Base-by-base conservation (phyloP, 2,329 filamentous ascomycete species). In the Alternaria panax region DNA sequence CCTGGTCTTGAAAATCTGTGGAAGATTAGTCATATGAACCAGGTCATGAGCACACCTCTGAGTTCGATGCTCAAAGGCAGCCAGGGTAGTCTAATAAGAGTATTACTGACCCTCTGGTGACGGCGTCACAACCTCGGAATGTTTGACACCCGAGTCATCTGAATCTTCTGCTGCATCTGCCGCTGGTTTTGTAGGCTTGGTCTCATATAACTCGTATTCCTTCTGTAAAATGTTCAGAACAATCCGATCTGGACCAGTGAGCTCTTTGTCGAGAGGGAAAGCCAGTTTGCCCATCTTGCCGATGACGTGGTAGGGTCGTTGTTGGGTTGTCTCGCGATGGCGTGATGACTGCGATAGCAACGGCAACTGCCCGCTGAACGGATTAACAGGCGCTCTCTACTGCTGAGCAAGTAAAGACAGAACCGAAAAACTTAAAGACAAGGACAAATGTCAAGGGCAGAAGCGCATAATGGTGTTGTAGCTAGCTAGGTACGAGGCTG, bases 171-270 rank as follows among this genome's bases (percentile, higher is more conserved):
- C 60, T 46, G 51, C 46, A 24, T 68, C 69, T 11, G 59, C 20
- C 16, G 52, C 11, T 11, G 46, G 20, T 4, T 46, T 46, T 5
- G 48, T 41, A 4, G 50, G 16, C 8, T 36, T 36, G 14, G 63
- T 56, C 20, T 67, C 60, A 28, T 65, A 42, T 16, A 62, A 45
- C 22, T 74, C 70, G 25, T 71, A 73, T 47, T 76, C 67, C 42
- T 71, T 74, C 47, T 72, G 63, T 34, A 77, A 51, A 16, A 75
- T 62, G 7, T 68, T 63, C 45, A 77, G 34, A 18, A 77, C 72
- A 43, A 75, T 56, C 25, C 69, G 72, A 50, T 77, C 74, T 36
- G 70, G 70, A 7, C 54, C 60, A 4, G 73, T 75, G 12, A 77
- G 70, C 51, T 75, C 69, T 41, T 69, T 69, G 64, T 74, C 72